Base-by-base conservation (phyloP, 306 rosid species). In the Bauhinia variegata region DNA sequence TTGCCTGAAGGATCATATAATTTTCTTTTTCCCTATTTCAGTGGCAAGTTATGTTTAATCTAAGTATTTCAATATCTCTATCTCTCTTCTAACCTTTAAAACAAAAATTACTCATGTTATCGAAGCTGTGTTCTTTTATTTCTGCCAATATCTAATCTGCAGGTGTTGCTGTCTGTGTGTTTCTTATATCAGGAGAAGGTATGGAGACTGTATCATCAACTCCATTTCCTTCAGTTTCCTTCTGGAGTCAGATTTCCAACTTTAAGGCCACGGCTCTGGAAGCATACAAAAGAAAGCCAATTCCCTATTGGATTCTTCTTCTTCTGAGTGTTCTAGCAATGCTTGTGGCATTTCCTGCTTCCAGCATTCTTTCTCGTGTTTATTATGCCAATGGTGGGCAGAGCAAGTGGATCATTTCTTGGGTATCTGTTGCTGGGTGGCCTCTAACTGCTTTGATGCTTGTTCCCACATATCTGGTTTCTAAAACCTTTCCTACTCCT, bases 391-490 rank as follows among this genome's bases (percentile, higher is more conserved):
- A 89, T 33, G 96, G 98, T 0, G 98, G 98, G 16, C 61, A 84
- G 34, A 92, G 96, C 82, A 87, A 92, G 78, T 92, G 98, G 96
- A 87, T 92, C 73, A 87, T 92, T 75, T 92, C 98, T 41, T 89
- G 98, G 96, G 91, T 83, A 11, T 84, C 96, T 14, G 98, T 87
- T 58, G 96, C 89, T 19, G 98, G 96, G 41, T 92, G 96, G 96
- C 98, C 98, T 71, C 46, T 92, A 54, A 82, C 80, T 18, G 96
- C 81, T 50, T n/a, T 89, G 4, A 70, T 92, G 56, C 54, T 92
- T 63, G 8, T 92, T 56, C 96, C 98, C 3, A 52, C 89, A 42
- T 89, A 87, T 78, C 17, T 78, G 30, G 6, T 78, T 18, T 67
- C 60, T n/a, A 80, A 75, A 72, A 76, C 86, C 60, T 56, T 14